Conservation (phyloP, 2,329 filamentous ascomycete genomes). For the Onygenales sp. region DNA sequence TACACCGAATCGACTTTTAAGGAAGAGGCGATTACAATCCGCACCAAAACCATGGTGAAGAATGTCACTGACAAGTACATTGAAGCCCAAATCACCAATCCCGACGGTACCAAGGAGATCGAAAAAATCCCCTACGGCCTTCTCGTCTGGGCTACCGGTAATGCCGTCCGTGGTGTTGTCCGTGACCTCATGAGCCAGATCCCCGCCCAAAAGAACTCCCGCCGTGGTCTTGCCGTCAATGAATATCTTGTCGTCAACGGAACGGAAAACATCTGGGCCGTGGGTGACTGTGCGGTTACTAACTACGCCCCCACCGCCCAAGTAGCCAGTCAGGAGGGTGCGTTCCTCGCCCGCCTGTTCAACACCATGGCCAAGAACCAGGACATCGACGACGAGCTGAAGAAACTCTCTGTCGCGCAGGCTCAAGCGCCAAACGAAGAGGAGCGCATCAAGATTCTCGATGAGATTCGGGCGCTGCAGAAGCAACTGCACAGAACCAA, state of each 20-base stretch:
- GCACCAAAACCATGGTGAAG: slow-evolving; percentile 99
- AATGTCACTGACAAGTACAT: slow-evolving; percentile 87
- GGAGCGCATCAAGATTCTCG: slow-evolving; percentile 48
- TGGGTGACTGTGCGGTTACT: slow-evolving; percentile 93
- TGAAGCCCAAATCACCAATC: slow-evolving; percentile 72
- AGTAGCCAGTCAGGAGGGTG: slow-evolving; percentile 90
- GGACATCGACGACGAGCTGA: slow-evolving; percentile 65
- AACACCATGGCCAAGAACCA: slow-evolving; percentile 98
- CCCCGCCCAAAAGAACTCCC: slow-evolving; percentile 87
- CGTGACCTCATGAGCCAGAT: slow-evolving; percentile 88
- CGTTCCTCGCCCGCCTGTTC: slow-evolving; percentile 89
- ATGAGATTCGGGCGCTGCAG: slow-evolving; percentile 78
- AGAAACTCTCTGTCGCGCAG: slow-evolving; percentile 54
- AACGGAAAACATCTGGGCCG: slow-evolving; percentile 92
- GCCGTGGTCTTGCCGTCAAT: slow-evolving; percentile 90
- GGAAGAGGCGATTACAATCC: slow-evolving; percentile 95
- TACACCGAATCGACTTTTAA: slow-evolving; percentile 99
- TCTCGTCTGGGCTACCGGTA: slow-evolving; percentile 96
- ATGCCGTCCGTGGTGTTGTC: slow-evolving; percentile 80
- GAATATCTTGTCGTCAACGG: slow-evolving; percentile 98
- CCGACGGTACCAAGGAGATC: slow-evolving; percentile 74
- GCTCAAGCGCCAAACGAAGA: slow-evolving; percentile 59
- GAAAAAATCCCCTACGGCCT: slow-evolving; percentile 87
- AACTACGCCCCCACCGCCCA: slow-evolving; percentile 97
- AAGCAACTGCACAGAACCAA: slow-evolving; percentile 80